Evolutionary conservation across 2,329 filamentous ascomycete species (phyloP).

Genomic region (Colletotrichum filicis): DNA sequence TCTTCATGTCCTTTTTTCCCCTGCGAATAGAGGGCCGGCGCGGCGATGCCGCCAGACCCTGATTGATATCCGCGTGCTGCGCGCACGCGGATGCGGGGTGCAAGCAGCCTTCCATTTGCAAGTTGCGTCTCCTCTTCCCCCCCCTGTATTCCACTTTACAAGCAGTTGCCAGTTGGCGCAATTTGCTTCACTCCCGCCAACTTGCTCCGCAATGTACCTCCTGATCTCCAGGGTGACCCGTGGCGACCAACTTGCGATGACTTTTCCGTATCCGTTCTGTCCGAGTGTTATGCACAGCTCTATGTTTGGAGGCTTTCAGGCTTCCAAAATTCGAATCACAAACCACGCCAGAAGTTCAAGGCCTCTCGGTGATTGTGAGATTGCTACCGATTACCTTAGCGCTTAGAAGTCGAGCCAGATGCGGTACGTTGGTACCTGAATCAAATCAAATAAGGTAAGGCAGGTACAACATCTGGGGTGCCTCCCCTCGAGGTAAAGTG

Average conservation of each 20-base stretch:
- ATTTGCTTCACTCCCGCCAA: not conserved
- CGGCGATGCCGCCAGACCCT: not conserved
- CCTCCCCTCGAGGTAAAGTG: not conserved
- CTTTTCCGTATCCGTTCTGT: not conserved
- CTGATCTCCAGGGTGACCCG: not conserved
- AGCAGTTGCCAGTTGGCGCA: not conserved
- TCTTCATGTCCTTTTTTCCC: not conserved
- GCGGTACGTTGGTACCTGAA: not conserved
- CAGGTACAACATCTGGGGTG: not conserved
- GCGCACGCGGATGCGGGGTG: not conserved
- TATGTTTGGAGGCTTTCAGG: not conserved
- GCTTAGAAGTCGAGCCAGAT: not conserved
- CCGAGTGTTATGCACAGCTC: not conserved
- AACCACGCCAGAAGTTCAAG: not conserved
- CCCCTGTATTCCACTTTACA: not conserved
- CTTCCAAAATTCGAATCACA: not conserved
- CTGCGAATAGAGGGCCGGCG: not conserved
- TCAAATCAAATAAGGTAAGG: not conserved
- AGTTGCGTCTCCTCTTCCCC: not conserved
- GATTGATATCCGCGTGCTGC: not conserved
- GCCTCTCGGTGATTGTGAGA: no score
- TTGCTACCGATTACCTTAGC: no score
- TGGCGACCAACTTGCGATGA: not conserved
- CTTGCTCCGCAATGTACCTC: not conserved
- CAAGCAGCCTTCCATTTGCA: not conserved